These are phyloP conservation scores for Penicillium malachiteum DNA, from an alignment of 495 filamentous ascomycete species.

Conservation along the genomic window DNA sequence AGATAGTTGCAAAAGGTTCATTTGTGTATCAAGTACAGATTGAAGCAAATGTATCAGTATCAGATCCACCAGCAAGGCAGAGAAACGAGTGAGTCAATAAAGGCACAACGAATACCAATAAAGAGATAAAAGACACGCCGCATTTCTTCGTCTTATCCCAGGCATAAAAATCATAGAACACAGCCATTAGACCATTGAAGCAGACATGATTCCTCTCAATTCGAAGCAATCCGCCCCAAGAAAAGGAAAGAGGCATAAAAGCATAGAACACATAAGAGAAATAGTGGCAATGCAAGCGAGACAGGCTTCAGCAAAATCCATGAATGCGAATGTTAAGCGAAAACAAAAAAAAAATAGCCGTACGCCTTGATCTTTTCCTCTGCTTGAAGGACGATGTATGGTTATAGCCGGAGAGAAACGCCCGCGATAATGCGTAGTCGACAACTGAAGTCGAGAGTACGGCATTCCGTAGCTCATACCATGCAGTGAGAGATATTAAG, in stretches of 20 bases:
- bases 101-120: not conserved
- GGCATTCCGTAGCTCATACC: constrained; percentile 24
- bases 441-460: constrained; percentile 11
- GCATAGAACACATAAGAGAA: not conserved
- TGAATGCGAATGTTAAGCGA: not conserved
- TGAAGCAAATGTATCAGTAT: constrained; percentile 25
- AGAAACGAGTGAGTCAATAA: constrained; percentile 6
- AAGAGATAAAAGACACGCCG: not conserved
- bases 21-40: constrained; percentile 26
- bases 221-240: not conserved
- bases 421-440: constrained; percentile 14
- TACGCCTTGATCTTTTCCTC: constrained; percentile 11
- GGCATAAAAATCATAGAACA: not conserved
- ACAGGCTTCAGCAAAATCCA: not conserved
- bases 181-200: not conserved
- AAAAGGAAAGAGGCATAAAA: not conserved
- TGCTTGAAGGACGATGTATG: constrained; percentile 1
- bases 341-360: constrained; percentile 14
- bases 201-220: not conserved
- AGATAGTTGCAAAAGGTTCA: constrained; percentile 15
- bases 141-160: constrained; percentile 2
- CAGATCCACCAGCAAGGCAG: constrained; percentile 14
- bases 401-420: constrained; percentile 4
- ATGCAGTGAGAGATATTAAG: constrained; percentile 15
- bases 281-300: constrained; percentile 10